Evolutionary conservation across 2,329 filamentous ascomycete species (phyloP).

Genomic region (Pseudogymnoascus sp.): DNA sequence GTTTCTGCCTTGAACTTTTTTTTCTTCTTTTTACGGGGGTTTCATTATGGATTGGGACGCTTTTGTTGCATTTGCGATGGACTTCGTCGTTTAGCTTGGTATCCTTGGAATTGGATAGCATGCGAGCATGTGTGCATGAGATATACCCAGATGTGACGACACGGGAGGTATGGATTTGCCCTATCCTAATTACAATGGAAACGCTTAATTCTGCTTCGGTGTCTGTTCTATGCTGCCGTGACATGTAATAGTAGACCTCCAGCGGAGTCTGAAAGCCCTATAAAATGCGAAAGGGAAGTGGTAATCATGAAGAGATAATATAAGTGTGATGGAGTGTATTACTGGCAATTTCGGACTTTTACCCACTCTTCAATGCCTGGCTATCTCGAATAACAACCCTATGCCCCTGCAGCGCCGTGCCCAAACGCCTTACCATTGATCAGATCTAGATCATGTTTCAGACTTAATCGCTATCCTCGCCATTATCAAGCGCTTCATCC

Average conservation of each 20-base stretch:
- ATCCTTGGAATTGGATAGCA: constrained; percentile 7
- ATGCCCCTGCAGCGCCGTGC: constrained; percentile 6
- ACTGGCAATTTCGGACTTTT: not conserved
- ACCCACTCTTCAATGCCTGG: not conserved
- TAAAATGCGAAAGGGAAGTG: not conserved
- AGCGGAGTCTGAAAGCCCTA: not conserved
- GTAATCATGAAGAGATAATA: not conserved
- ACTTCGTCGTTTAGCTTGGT: constrained; percentile 5
- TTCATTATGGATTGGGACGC: constrained; percentile 1
- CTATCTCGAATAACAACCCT: constrained; percentile 1
- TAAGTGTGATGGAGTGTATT: constrained; percentile 1
- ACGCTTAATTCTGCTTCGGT: not conserved
- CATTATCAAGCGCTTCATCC: constrained; percentile 53
- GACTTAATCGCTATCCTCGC: constrained; percentile 48
- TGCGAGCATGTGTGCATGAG: constrained; percentile 5
- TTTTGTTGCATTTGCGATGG: constrained; percentile 7
- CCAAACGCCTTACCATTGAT: constrained; percentile 5
- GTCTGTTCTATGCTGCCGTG: not conserved
- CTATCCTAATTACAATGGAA: constrained; percentile 8
- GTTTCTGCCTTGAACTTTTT: not conserved
- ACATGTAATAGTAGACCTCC: not conserved
- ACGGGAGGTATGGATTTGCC: constrained; percentile 8
- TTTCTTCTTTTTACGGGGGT: not conserved
- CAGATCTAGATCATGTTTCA: not conserved
- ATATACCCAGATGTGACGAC: constrained; percentile 6